Evolutionary conservation across 2,329 filamentous ascomycete species (phyloP).

Genomic region (Sporothrix brunneoviolacea): DNA sequence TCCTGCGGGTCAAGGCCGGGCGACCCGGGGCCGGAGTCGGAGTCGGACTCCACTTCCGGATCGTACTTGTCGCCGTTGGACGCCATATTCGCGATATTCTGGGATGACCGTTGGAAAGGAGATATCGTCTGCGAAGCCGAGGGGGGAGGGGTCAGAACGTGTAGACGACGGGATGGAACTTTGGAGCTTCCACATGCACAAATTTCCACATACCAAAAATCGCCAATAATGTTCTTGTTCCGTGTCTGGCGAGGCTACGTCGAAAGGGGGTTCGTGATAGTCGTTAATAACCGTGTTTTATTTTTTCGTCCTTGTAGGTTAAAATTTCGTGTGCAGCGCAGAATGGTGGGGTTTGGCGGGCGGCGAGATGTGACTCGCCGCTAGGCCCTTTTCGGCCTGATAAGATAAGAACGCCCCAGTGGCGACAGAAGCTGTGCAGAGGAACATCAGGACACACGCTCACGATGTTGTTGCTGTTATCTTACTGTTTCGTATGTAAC

Average conservation of each 20-base stretch:
- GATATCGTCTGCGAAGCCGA: background rate
- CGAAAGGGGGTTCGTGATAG: conserved; percentile 10
- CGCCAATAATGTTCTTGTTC: background rate
- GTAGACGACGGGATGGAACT: background rate
- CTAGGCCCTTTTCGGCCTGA: conserved; percentile 15
- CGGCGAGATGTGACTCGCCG: conserved; percentile 12
- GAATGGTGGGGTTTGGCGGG: conserved; percentile 17
- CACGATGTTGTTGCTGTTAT: no score
- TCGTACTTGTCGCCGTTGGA: conserved; percentile 58
- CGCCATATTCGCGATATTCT: conserved; percentile 38
- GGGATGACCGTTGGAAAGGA: conserved; percentile 21
- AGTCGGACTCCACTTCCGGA: conserved; percentile 69
- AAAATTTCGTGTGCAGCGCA: conserved; percentile 21
- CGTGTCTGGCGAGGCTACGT: conserved; percentile 12
- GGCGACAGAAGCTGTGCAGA: background rate
- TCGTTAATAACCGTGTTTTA: conserved; percentile 12
- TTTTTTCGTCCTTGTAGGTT: conserved; percentile 13
- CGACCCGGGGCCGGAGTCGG: conserved; percentile 57
- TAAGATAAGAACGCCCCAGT: conserved; percentile 15
- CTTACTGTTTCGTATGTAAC: no score
- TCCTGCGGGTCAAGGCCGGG: conserved; percentile 49
- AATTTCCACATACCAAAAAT: conserved; percentile 1
- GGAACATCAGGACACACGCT: background rate
- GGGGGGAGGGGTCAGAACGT: background rate
- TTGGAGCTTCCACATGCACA: background rate